Evolutionary conservation across 164 flowering plant genomes (phyloP).

Genomic region (Umbellularia californica): DNA sequence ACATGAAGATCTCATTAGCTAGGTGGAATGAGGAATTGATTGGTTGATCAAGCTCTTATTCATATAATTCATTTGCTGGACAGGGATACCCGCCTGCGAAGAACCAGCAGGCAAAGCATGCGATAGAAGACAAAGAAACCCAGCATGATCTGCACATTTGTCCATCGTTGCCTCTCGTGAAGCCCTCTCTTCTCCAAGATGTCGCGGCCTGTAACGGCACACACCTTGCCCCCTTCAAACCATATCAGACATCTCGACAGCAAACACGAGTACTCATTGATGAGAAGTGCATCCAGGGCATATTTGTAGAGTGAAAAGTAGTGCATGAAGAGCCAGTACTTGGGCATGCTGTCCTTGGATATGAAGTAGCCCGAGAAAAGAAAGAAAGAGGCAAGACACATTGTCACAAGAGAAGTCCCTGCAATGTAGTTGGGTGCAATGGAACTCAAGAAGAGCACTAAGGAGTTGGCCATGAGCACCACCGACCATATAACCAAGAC

Average conservation of each 20-base stretch:
- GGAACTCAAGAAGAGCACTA: conserved; percentile 85
- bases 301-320: conserved; percentile 90
- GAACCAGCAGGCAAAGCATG: conserved; percentile 61
- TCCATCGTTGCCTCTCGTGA: conserved; percentile 70
- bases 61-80: conserved; percentile 41
- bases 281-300: conserved; percentile 73
- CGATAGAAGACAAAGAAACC: conserved; percentile 83
- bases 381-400: conserved; percentile 69
- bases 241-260: conserved; percentile 61
- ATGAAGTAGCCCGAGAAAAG: conserved; percentile 98
- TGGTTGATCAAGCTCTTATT: no score
- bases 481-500: conserved; percentile 80
- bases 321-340: conserved; percentile 87
- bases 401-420: conserved; percentile 74
- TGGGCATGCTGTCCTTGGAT: conserved; percentile 66
- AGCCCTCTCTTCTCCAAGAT: conserved; percentile 72
- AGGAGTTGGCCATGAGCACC: conserved; percentile 84
- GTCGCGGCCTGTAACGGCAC: conserved; percentile 71
- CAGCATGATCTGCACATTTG: conserved; percentile 63
- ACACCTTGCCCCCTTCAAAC: conserved; percentile 46
- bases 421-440: conserved; percentile 85
- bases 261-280: conserved; percentile 88
- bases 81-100: conserved; percentile 71
- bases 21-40: no score
- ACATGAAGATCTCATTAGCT: no score